Evolutionary conservation across 208 protist species (phyloP).

Genomic region (Endotrypanum monterogeii): DNA sequence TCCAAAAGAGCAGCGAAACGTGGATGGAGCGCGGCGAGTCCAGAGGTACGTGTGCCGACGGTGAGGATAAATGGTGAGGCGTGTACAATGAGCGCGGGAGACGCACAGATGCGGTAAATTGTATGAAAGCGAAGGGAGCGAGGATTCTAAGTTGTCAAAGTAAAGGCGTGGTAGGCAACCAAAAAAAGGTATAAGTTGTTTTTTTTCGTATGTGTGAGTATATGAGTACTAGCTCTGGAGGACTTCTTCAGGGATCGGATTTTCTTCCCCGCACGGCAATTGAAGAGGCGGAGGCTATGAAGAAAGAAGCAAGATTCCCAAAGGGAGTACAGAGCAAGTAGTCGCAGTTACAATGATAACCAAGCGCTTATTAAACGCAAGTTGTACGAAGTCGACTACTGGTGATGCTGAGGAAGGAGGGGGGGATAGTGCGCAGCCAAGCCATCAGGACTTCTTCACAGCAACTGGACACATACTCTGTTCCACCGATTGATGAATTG

Average conservation of each 20-base stretch:
- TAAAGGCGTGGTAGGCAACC: background rate
- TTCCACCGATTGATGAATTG: constrained; percentile 9
- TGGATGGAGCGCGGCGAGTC: background rate
- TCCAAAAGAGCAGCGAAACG: background rate
- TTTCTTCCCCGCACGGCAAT: background rate
- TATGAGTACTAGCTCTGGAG: background rate
- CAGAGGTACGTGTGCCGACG: background rate
- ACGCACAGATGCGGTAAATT: background rate
- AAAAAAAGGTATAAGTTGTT: background rate
- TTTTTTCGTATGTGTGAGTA: background rate
- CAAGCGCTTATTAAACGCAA: background rate
- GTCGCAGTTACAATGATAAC: background rate
- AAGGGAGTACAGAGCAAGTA: background rate
- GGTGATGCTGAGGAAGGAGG: background rate
- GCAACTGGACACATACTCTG: background rate
- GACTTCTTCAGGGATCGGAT: background rate
- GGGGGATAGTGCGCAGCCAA: background rate
- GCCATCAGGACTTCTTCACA: too few relatives aligned
- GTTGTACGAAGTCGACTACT: too few relatives aligned
- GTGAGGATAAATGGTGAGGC: background rate
- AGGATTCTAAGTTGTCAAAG: background rate
- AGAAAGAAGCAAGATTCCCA: background rate
- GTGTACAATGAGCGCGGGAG: background rate
- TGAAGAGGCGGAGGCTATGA: background rate
- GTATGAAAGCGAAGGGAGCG: background rate